These are phyloP conservation scores for Penicillium coffeae DNA, from an alignment of 495 filamentous ascomycete genomes.

Conservation along the genomic window DNA sequence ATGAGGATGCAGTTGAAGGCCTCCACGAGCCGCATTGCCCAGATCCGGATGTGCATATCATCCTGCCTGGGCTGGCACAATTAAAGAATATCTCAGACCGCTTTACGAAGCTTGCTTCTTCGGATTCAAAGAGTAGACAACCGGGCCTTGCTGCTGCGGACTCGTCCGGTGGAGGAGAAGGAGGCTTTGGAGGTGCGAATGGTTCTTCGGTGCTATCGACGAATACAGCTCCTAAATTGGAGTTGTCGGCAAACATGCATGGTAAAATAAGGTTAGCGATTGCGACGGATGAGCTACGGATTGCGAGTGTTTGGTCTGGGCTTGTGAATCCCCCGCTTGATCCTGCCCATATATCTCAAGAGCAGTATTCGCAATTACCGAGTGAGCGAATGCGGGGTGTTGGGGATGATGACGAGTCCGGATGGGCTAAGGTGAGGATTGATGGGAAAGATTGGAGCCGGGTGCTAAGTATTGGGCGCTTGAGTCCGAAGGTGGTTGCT, in stretches of 20 bases:
- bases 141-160: conserved; percentile 12
- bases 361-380: conserved; percentile 64
- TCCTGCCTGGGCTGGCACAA: conserved; percentile 76
- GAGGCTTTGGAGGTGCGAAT: conserved; percentile 1
- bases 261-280: conserved; percentile 76
- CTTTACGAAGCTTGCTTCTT: conserved; percentile 72
- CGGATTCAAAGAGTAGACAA: conserved; percentile 24
- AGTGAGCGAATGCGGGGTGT: conserved; percentile 62
- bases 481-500: conserved; percentile 88
- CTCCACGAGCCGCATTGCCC: conserved; percentile 86
- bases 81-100: conserved; percentile 90
- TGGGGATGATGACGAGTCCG: conserved; percentile 52
- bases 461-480: conserved; percentile 81
- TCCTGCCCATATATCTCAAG: conserved; percentile 61
- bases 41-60: conserved; percentile 91
- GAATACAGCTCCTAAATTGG: conserved; percentile 57
- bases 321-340: conserved; percentile 83
- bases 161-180: conserved; percentile 6
- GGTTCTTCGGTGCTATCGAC: conserved; percentile 15
- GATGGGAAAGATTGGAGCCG: conserved; percentile 90
- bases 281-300: conserved; percentile 72
- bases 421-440: conserved; percentile 81
- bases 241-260: conserved; percentile 85
- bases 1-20: conserved; percentile 70
- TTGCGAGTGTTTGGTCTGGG: conserved; percentile 75